Conservation (phyloP, 1,139 yeast genomes). For the Taiozyma sp. region DNA sequence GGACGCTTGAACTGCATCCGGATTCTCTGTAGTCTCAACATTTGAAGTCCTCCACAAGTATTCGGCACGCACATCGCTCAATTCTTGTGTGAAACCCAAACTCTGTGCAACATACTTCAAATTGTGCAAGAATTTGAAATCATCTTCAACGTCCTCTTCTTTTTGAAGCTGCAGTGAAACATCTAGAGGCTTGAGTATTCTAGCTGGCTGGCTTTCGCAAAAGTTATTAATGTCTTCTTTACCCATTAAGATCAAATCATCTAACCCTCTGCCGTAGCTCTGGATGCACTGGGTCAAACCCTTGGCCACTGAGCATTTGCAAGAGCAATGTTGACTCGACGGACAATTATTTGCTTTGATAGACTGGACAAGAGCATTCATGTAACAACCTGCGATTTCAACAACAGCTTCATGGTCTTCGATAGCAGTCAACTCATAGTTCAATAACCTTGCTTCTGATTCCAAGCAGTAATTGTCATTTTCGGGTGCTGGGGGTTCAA, state of each 20-base stretch:
- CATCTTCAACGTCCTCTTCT: conserved; percentile 2
- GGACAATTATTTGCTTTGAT: conserved; percentile 4
- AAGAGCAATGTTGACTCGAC: conserved; percentile 8
- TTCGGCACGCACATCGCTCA: conserved; percentile 14
- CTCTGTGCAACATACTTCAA: conserved; percentile 10
- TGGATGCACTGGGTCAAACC: conserved; percentile 6
- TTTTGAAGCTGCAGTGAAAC: background rate
- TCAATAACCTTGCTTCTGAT: conserved; percentile 3
- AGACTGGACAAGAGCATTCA: conserved; percentile 1
- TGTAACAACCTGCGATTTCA: conserved; percentile 7
- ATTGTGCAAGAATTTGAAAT: conserved; percentile 4
- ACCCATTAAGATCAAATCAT: background rate
- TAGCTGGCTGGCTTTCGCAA: conserved; percentile 1
- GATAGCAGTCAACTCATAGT: background rate
- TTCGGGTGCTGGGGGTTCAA: background rate
- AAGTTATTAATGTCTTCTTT: conserved; percentile 1
- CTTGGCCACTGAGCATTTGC: conserved; percentile 7
- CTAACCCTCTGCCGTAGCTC: conserved; percentile 2
- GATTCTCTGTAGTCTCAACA: background rate
- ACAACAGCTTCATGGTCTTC: background rate
- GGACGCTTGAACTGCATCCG: conserved; percentile 4
- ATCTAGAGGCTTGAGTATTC: background rate
- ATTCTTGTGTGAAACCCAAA: conserved; percentile 7
- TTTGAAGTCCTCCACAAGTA: conserved; percentile 10
- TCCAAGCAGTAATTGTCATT: conserved; percentile 5